Conservation (phyloP, 78 protist species). For the Mantamonas sphyraenae region DNA sequence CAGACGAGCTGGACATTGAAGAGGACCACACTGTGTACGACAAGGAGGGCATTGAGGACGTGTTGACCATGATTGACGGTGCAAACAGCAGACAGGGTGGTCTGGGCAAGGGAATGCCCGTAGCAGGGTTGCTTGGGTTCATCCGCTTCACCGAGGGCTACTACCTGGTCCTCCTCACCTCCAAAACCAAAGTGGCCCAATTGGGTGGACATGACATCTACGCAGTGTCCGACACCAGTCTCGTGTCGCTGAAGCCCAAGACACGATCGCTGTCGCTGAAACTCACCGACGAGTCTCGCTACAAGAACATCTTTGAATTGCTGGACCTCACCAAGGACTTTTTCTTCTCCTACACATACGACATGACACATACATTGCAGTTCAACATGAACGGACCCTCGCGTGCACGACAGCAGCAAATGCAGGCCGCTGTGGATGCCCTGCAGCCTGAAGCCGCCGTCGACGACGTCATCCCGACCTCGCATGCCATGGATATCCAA, state of each 20-base stretch:
- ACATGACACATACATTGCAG: conserved; percentile 76
- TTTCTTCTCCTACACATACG: conserved; percentile 82
- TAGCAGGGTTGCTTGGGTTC: conserved; percentile 48
- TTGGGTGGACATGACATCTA: conserved; percentile 71
- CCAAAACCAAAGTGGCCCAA: conserved; percentile 56
- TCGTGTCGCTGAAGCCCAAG: too few species aligned
- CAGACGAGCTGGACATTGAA: conserved; percentile 20
- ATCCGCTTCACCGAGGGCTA: conserved; percentile 74
- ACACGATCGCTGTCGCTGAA: background rate
- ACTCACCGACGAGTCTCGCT: background rate
- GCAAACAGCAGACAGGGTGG: conserved; percentile 7
- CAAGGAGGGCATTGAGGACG: conserved; percentile 29
- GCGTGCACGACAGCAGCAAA: background rate
- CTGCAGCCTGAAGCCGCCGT: too few species aligned
- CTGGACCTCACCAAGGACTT: conserved; percentile 75
- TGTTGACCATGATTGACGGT: conserved; percentile 23
- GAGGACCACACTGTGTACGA: conserved; percentile 57
- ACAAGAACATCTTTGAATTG: conserved; percentile 9
- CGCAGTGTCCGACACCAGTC: conserved; percentile 48
- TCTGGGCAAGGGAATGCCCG: conserved; percentile 4
- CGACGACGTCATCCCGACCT: too few species aligned
- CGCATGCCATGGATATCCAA: too few species aligned
- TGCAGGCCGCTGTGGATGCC: background rate
- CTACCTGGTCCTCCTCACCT: conserved; percentile 76
- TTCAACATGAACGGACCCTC: conserved; percentile 38